Conservation (phyloP, 169 alveolate species). For the Eimeria necatrix region DNA sequence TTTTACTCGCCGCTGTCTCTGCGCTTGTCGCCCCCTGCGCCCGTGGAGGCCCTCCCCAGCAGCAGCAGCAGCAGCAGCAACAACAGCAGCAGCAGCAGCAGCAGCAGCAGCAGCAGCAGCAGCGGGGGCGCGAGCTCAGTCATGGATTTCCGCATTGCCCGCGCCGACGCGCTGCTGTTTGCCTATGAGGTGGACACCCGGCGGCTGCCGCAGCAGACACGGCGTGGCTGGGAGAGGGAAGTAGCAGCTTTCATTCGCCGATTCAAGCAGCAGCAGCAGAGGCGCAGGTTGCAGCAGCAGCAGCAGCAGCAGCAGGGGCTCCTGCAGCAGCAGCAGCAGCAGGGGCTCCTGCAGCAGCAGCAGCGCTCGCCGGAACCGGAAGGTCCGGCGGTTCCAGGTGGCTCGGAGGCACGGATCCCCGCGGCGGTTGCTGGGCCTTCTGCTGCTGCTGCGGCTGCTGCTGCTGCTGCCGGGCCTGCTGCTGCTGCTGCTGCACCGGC, state of each 20-base stretch:
- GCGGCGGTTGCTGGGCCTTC: not conserved
- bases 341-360: not conserved
- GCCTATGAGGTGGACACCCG: conserved; percentile 34
- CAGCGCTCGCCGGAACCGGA: not conserved
- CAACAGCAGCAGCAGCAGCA: not conserved
- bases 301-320: conserved; percentile 69
- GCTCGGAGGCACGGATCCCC: not conserved
- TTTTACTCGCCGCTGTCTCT: conserved; percentile 61
- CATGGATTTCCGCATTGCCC: conserved; percentile 62
- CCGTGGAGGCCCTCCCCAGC: not conserved
- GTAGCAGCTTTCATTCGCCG: conserved; percentile 1
- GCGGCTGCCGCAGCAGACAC: not conserved
- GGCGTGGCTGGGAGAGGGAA: conserved; percentile 50
- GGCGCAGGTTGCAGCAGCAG: not conserved
- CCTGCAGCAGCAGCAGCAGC: conserved; percentile 33
- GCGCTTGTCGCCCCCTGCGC: not conserved
- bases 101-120: not conserved
- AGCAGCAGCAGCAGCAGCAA: not conserved
- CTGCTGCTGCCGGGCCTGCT: not conserved
- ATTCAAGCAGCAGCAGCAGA: conserved; percentile 55
- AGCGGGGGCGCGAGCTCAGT: conserved; percentile 9
- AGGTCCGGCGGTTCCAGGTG: too few relatives aligned
- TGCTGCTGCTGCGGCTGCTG: conserved; percentile 12
- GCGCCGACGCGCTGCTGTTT: conserved; percentile 71
- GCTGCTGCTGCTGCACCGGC: not conserved